Percentiles rank a stretch among this genome's conserved stretches.
Conservation (phyloP, 148 eudicot species). For the Fagopyrum tataricum region DNA sequence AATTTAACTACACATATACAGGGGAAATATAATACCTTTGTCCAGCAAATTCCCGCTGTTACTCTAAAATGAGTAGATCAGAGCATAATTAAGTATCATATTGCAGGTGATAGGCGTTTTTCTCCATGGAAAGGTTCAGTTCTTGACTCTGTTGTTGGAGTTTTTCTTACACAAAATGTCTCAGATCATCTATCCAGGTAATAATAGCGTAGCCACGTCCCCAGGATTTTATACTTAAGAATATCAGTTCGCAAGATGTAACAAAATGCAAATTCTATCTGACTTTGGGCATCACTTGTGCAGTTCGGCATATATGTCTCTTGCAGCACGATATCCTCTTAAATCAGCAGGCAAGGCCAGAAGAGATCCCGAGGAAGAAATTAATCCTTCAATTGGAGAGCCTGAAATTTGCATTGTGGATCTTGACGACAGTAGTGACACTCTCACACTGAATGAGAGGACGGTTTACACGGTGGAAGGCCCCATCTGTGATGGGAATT, state of each 20-base stretch:
- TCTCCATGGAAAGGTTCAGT: constrained; percentile 98
- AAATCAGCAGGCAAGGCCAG: constrained; percentile 28
- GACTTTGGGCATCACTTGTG: constrained; percentile 15
- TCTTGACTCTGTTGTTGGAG: constrained; percentile 94
- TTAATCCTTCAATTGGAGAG: constrained; percentile 29
- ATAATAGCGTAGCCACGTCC: constrained; percentile 9
- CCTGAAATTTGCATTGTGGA: constrained; percentile 40
- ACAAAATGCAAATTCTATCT: neutral
- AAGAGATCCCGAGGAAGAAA: constrained; percentile 30
- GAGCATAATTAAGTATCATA: neutral
- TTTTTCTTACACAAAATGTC: constrained; percentile 95
- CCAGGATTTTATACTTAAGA: neutral
- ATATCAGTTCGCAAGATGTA: neutral
- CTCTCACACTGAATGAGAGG: constrained; percentile 30
- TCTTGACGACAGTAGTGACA: constrained; percentile 29
- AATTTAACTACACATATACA: neutral
- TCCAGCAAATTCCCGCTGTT: neutral
- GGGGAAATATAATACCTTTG: neutral
- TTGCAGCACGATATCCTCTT: constrained; percentile 74
- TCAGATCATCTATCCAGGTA: constrained; percentile 97
- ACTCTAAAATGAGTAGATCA: neutral
- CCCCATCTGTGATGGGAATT: constrained; percentile 22
- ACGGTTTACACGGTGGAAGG: constrained; percentile 18
- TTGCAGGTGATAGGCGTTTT: constrained; percentile 92
- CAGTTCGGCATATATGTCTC: constrained; percentile 97